Evolutionary conservation across 352 stramenopile genomes (phyloP), one percentile per base, ranked within the genome.

Genomic region (Chrysophaeum taylorii): DNA sequence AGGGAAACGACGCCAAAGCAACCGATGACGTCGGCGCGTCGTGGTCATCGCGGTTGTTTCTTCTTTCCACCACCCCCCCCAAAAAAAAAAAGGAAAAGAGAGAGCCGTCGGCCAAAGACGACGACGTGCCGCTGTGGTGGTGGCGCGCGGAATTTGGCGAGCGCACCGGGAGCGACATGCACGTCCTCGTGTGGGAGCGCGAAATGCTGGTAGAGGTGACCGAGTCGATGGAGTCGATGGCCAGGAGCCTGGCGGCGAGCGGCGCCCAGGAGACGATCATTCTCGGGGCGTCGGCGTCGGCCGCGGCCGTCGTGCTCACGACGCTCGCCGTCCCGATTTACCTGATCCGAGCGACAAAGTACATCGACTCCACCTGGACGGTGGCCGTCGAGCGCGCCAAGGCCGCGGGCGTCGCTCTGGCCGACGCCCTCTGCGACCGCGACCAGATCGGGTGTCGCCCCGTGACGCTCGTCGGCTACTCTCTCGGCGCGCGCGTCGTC

Each of bases 401-500:
- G 70, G 78, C 79, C 36, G 88, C 80, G 9, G 87, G 87, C 25
- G 87, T 87, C 63, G 69, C 92, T 2, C 66, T 94, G 21, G 87
- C 87, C 0, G 77, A 83, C 53, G 82, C 82, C 18, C 35, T 66
- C 12, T 48, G 33, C 33, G 57, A 31, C 5, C 31, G 27, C 12
- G 31, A 41, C 31, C 33, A 5, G 1, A 25, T 66, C 27, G 57
- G 57, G 1, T 50, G 84, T 84, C 12, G 86, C 31, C 89, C 89
- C 0, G 89, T 96, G 33, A 94, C 87, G 0, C 77, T 96, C n/a
- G 70, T 96, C 37, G 89, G 88, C 0, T 93, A 93, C 52, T 88
- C 86, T 16, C 92, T 96, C 82, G 89, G 89, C 39, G 89, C 87
- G 2, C 76, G 89, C 9, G 57, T 96, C 18, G 91, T 96, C 52